phyloP scores from a whole-genome alignment of 352 stramenopile genomes.

The Phytopythium cucurbitacearum region DNA sequence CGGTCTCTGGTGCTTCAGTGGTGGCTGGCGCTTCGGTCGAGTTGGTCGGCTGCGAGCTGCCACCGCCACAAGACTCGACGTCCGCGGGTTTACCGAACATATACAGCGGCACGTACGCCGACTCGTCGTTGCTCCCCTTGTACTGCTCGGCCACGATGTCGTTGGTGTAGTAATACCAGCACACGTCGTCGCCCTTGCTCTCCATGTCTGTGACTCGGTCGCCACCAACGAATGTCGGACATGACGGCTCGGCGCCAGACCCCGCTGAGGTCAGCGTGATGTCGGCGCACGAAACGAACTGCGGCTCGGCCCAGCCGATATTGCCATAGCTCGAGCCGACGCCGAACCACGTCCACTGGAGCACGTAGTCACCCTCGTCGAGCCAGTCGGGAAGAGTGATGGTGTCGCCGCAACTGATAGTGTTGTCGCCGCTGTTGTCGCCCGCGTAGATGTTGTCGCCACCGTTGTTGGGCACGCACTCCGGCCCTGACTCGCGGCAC shows the following conservation, averaged over 20 bases:
- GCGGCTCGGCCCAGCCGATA: conserved; percentile 36
- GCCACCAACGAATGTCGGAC: conserved; percentile 43
- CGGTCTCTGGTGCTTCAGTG: neutral
- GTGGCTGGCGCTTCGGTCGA: conserved; percentile 7
- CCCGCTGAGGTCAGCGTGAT: conserved; percentile 39
- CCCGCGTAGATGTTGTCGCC: conserved; percentile 34
- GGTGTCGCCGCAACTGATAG: conserved; percentile 38
- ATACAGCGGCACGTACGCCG: conserved; percentile 34
- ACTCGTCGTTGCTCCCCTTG: conserved; percentile 41
- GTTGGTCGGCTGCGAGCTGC: conserved; percentile 7
- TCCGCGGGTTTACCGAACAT: conserved; percentile 41
- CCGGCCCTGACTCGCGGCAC: conserved; percentile 39
- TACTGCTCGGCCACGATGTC: conserved; percentile 34
- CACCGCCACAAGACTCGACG: conserved; percentile 32
- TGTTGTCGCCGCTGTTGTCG: conserved; percentile 31
- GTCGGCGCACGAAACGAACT: conserved; percentile 50
- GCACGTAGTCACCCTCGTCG: conserved; percentile 42
- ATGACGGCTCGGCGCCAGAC: conserved; percentile 21
- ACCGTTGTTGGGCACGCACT: conserved; percentile 29
- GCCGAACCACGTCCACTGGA: conserved; percentile 53
- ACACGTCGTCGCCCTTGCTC: conserved; percentile 28
- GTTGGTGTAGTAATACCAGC: conserved; percentile 58
- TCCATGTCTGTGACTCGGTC: conserved; percentile 47
- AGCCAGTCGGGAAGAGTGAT: conserved; percentile 48
- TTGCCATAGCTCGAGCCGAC: conserved; percentile 52